phyloP scores from a whole-genome alignment of 805 yeast species.

The Candida verbasci region DNA sequence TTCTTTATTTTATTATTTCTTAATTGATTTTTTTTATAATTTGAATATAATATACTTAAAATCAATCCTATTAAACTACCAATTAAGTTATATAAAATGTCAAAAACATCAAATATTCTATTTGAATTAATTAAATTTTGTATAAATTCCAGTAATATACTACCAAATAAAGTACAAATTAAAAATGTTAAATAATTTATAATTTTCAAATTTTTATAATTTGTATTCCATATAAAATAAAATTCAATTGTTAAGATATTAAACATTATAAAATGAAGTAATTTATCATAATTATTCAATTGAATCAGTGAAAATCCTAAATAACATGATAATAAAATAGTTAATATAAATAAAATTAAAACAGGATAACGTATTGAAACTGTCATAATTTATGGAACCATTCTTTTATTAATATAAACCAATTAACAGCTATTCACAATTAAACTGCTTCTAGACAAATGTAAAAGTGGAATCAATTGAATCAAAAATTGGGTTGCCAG shows the following conservation, averaged over 20 bases:
- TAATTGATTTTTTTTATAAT: not conserved
- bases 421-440: too few relatives aligned
- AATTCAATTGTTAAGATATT: constrained; percentile 45
- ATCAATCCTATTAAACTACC: constrained; percentile 28
- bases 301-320: constrained; percentile 49
- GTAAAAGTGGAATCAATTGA: too few relatives aligned
- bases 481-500: too few relatives aligned
- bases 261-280: constrained; percentile 46
- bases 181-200: constrained; percentile 32
- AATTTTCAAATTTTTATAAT: constrained; percentile 21
- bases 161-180: constrained; percentile 44
- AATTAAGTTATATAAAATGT: constrained; percentile 34
- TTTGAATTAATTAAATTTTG: constrained; percentile 44
- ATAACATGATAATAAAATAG: constrained; percentile 33
- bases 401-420: too few relatives aligned
- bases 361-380: constrained; percentile 6
- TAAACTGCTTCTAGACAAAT: too few relatives aligned
- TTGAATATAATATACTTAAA: not conserved
- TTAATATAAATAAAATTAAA: constrained; percentile 21
- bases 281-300: constrained; percentile 44
- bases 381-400: too few relatives aligned
- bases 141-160: constrained; percentile 47
- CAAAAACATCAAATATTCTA: constrained; percentile 46
- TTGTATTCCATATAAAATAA: constrained; percentile 39
- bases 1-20: constrained; percentile 1